A percentile compares a stretch with the other conserved stretches of the same genome.
Conservation (phyloP, 306 rosid species). For the Cucurbita ficifolia region DNA sequence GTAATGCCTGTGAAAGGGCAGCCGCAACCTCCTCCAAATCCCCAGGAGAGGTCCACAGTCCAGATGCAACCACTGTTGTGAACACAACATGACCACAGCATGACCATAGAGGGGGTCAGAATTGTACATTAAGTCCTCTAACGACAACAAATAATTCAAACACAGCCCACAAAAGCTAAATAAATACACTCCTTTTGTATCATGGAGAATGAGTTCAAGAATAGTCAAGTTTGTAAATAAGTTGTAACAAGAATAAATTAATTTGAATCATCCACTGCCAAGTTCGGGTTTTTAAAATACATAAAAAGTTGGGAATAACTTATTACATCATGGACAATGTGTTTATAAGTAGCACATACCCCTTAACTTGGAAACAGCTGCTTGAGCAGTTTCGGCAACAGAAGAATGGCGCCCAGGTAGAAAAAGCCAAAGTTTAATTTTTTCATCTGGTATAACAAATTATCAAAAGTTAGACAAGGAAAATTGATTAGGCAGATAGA, state of each 20-base stretch:
- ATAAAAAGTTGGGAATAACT: not conserved
- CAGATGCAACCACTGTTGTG: constrained; percentile 69
- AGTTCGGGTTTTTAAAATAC: not conserved
- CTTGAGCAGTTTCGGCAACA: constrained; percentile 62
- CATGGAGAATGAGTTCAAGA: not conserved
- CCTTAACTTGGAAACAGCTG: constrained; percentile 61
- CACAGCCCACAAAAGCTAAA: not conserved
- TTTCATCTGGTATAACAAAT: constrained; percentile 52
- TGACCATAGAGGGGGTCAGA: not conserved
- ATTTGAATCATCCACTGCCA: not conserved
- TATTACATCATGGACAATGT: not conserved
- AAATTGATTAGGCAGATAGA: not conserved
- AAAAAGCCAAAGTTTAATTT: constrained; percentile 96
- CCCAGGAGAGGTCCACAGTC: constrained; percentile 92
- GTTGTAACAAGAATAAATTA: not conserved
- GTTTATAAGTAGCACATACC: constrained; percentile 34
- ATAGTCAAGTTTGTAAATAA: not conserved
- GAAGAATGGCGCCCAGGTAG: constrained; percentile 78
- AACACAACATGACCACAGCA: constrained; percentile 9
- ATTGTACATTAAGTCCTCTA: not conserved
- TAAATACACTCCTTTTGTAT: not conserved
- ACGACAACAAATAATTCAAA: not conserved
- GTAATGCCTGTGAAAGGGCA: constrained; percentile 89
- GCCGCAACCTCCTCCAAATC: constrained; percentile 93
- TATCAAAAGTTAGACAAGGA: constrained; percentile 17